Evolutionary conservation across 2,329 filamentous ascomycete genomes (phyloP).

Genomic region (Exophiala aquamarina): DNA sequence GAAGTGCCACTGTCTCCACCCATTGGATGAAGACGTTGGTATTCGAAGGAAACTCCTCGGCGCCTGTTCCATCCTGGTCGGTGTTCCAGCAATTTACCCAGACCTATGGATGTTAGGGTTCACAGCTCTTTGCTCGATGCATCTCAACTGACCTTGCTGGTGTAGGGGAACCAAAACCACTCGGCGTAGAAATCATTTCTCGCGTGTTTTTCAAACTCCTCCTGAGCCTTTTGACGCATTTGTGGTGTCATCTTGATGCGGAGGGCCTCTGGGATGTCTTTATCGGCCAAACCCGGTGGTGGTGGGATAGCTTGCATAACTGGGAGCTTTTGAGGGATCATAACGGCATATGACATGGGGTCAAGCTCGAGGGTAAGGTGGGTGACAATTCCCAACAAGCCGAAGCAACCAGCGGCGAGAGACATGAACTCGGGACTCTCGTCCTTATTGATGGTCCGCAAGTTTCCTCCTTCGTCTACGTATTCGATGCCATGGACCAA

Average conservation of each 20-base stretch:
- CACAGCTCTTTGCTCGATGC: no score
- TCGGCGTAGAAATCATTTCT: constrained; percentile 46
- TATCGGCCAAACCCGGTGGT: constrained; percentile 27
- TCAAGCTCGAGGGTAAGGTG: constrained; percentile 49
- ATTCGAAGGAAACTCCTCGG: constrained; percentile 36
- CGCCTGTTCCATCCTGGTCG: not conserved
- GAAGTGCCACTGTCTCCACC: constrained; percentile 30
- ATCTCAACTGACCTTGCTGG: no score
- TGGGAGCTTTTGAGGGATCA: constrained; percentile 44
- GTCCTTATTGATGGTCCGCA: constrained; percentile 35
- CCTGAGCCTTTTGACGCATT: constrained; percentile 33
- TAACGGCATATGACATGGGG: constrained; percentile 47
- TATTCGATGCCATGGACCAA: constrained; percentile 48
- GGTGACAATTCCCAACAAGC: constrained; percentile 49
- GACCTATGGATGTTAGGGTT: no score
- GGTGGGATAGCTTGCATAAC: constrained; percentile 47
- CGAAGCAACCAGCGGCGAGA: constrained; percentile 46
- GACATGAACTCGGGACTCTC: constrained; percentile 37
- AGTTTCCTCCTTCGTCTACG: constrained; percentile 44
- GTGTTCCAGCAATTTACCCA: constrained; percentile 50
- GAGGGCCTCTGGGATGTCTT: constrained; percentile 42
- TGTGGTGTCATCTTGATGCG: constrained; percentile 30
- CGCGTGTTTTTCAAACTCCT: constrained; percentile 41
- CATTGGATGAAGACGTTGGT: constrained; percentile 40
- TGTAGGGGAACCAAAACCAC: constrained; percentile 53